phyloP scores from a whole-genome alignment of 2,329 filamentous ascomycete genomes.

The Fusarium zealandicum region DNA sequence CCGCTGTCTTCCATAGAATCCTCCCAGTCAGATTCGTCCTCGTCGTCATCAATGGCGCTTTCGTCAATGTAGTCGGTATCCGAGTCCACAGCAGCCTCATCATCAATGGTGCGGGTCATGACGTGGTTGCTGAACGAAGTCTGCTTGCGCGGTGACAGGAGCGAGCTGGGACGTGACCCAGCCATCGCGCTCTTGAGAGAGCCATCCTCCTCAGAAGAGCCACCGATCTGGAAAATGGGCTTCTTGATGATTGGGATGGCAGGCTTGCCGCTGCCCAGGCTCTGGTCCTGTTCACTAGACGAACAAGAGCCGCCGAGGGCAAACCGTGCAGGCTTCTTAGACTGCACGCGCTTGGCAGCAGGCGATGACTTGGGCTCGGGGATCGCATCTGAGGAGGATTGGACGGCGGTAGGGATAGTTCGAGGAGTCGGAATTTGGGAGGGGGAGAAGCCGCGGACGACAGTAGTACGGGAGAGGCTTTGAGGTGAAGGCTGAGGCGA shows the following conservation, averaged over 20 bases:
- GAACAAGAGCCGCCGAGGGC: conserved; percentile 82
- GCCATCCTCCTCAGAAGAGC: conserved; percentile 78
- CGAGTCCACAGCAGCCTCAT: conserved; percentile 59
- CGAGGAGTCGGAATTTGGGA: conserved; percentile 65
- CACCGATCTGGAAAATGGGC: conserved; percentile 61
- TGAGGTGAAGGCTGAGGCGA: conserved; percentile 42
- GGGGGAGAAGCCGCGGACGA: conserved; percentile 87
- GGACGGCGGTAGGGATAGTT: conserved; percentile 57
- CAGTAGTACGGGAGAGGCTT: conserved; percentile 47
- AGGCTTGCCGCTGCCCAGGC: conserved; percentile 53
- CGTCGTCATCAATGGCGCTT: conserved; percentile 80
- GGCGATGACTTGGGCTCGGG: conserved; percentile 66
- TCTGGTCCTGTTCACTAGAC: conserved; percentile 65
- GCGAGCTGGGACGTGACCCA: conserved; percentile 52
- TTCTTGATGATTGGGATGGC: conserved; percentile 44
- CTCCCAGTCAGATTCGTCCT: conserved; percentile 68
- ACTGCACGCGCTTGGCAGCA: conserved; percentile 71
- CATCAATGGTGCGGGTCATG: conserved; percentile 69
- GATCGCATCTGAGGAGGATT: conserved; percentile 63
- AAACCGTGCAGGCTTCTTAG: conserved; percentile 71
- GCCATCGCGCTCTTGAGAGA: conserved; percentile 68
- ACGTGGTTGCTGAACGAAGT: conserved; percentile 84
- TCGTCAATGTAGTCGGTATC: conserved; percentile 77
- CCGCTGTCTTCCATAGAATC: conserved; percentile 81
- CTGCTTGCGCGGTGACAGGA: conserved; percentile 63